Conservation (phyloP, 2,329 filamentous ascomycete species). For the Trichoderma pleuroti region DNA sequence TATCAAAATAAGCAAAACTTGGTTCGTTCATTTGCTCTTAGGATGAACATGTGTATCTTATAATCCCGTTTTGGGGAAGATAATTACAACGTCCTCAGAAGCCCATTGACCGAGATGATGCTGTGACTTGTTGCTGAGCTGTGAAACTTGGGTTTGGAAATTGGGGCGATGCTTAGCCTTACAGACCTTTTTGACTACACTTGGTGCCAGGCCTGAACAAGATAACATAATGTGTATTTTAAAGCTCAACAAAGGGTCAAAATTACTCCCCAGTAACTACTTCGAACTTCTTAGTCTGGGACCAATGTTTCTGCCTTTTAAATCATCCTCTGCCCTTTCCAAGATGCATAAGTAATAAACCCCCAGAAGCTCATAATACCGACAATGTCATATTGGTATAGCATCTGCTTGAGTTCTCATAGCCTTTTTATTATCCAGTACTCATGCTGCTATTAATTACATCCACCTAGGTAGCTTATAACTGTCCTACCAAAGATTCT, state of each 20-base stretch:
- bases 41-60: rapidly evolving
- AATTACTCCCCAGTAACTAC: too few relatives aligned
- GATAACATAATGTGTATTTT: neutral
- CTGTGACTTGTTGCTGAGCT: neutral
- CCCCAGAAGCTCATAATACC: too few relatives aligned
- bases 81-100: neutral
- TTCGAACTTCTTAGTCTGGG: too few relatives aligned
- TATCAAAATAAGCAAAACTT: neutral
- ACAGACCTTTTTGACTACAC: neutral
- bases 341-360: too few relatives aligned
- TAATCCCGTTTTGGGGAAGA: neutral
- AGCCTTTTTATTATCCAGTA: neutral
- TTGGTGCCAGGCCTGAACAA: neutral
- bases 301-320: too few relatives aligned
- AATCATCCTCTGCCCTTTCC: too few relatives aligned
- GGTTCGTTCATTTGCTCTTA: neutral
- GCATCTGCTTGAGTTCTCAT: neutral
- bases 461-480: neutral
- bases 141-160: neutral
- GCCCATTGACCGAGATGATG: neutral
- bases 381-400: neutral
- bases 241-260: too few relatives aligned
- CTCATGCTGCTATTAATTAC: neutral
- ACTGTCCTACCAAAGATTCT: neutral
- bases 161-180: neutral